A percentile compares a stretch with the other conserved stretches of the same genome.
phyloP scores from a whole-genome alignment of 139 green algal genomes.

The Tetraselmis striata region DNA sequence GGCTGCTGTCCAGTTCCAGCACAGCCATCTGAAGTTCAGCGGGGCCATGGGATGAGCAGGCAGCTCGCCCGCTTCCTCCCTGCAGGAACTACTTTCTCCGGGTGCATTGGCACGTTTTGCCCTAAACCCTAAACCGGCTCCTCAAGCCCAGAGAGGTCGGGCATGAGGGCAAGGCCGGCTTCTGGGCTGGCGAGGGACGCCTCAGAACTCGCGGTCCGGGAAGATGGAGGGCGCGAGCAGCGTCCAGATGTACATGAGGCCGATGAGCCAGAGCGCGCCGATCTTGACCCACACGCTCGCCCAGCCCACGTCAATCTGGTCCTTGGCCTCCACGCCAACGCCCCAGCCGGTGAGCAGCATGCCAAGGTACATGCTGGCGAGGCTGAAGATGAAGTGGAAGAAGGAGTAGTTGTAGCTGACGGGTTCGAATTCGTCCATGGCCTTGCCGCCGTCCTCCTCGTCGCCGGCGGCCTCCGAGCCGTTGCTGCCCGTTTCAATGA shows the following conservation, averaged over 20 bases:
- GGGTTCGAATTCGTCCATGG: slow-evolving; percentile 52
- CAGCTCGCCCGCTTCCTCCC: too few relatives aligned
- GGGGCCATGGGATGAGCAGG: too few relatives aligned
- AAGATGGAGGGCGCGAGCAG: slow-evolving; percentile 84
- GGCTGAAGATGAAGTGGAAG: slow-evolving; percentile 96
- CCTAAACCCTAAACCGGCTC: too few relatives aligned
- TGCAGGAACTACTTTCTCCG: too few relatives aligned
- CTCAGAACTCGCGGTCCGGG: slow-evolving; percentile 79
- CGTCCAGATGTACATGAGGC: slow-evolving; percentile 83
- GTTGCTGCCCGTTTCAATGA: not conserved
- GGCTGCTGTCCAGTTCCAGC: too few relatives aligned
- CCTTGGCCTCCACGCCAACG: slow-evolving; percentile 47
- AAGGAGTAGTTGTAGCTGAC: slow-evolving; percentile 84
- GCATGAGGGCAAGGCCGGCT: too few relatives aligned
- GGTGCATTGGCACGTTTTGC: too few relatives aligned
- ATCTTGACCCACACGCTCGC: slow-evolving; percentile 91
- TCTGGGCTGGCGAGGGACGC: too few relatives aligned
- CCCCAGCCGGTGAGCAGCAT: slow-evolving; percentile 99
- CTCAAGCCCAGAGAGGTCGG: too few relatives aligned
- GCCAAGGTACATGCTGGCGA: slow-evolving; percentile 89
- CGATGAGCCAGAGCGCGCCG: slow-evolving; percentile 64
- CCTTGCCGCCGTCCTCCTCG: slow-evolving; percentile 18
- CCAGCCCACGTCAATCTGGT: slow-evolving; percentile 93
- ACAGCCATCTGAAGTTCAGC: too few relatives aligned
- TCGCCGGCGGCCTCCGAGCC: slow-evolving; percentile 18